Conservation (phyloP, 257 asterid genomes). For the Solanum sejunctum region DNA sequence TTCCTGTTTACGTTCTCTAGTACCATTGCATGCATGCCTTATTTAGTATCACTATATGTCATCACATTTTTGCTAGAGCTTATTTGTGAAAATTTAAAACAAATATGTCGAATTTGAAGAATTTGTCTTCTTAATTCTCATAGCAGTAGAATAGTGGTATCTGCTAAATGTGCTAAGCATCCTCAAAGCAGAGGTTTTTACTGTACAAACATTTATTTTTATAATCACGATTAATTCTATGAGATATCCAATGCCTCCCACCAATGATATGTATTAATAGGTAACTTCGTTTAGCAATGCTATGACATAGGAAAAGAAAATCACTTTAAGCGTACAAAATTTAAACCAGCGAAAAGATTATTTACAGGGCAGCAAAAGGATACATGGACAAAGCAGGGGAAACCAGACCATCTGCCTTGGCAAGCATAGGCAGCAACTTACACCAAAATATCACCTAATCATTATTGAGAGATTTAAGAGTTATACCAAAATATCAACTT, state of each 20-base stretch:
- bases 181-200: background rate
- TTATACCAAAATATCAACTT: background rate
- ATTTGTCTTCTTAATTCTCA: background rate
- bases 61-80: no score
- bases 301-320: no score
- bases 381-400: background rate
- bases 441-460: background rate
- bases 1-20: background rate
- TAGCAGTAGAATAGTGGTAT: background rate
- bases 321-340: no score
- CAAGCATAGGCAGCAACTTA: background rate
- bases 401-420: background rate
- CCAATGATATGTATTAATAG: background rate
- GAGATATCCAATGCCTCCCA: background rate
- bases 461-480: background rate
- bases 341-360: background rate
- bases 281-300: background rate
- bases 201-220: background rate
- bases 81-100: no score
- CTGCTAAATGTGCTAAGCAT: background rate
- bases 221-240: background rate
- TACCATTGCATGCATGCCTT: conserved; percentile 10
- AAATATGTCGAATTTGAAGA: background rate
- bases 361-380: background rate
- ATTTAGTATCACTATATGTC: background rate